Evolutionary conservation across 495 filamentous ascomycete genomes (phyloP).

Genomic region (Bombardia bombarda): DNA sequence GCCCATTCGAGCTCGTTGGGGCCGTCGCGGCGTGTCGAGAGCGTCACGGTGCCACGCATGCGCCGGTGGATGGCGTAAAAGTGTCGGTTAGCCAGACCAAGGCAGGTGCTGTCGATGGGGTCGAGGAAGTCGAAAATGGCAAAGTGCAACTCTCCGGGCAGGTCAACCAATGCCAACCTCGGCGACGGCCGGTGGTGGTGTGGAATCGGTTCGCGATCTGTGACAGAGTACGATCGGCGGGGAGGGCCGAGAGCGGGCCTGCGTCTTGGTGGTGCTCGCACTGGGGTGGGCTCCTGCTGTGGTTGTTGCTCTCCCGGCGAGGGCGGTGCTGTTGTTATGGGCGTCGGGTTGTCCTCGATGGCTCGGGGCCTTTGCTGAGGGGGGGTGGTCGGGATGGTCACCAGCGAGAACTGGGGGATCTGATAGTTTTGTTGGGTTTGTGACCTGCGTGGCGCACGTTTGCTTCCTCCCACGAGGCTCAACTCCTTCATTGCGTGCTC

Average conservation of each 20-base stretch:
- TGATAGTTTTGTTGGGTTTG: constrained; percentile 27
- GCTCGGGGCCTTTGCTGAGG: constrained; percentile 7
- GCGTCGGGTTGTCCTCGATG: background rate
- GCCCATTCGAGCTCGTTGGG: constrained; percentile 50
- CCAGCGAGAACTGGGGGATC: constrained; percentile 11
- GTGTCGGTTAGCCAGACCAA: constrained; percentile 43
- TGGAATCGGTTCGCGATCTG: constrained; percentile 36
- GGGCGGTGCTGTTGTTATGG: background rate
- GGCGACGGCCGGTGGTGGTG: constrained; percentile 28
- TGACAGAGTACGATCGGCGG: constrained; percentile 41
- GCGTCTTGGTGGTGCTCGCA: constrained; percentile 1
- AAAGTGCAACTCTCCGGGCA: constrained; percentile 52
- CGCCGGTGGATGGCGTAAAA: constrained; percentile 45
- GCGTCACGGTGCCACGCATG: constrained; percentile 40
- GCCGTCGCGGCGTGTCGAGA: constrained; percentile 38
- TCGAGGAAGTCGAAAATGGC: constrained; percentile 47
- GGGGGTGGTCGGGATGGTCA: constrained; percentile 12
- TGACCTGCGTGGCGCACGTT: constrained; percentile 21
- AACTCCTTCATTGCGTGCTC: constrained; percentile 21
- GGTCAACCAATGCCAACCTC: constrained; percentile 30
- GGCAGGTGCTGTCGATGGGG: constrained; percentile 46
- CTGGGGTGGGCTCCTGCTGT: constrained; percentile 2
- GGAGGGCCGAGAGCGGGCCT: constrained; percentile 24
- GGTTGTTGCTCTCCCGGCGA: too few species aligned
- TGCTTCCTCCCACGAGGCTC: constrained; percentile 4